A percentile compares a stretch with the other conserved stretches of the same genome.
Evolutionary conservation across 805 yeast genomes (phyloP).

Genomic region (Kuraishia cidri): DNA sequence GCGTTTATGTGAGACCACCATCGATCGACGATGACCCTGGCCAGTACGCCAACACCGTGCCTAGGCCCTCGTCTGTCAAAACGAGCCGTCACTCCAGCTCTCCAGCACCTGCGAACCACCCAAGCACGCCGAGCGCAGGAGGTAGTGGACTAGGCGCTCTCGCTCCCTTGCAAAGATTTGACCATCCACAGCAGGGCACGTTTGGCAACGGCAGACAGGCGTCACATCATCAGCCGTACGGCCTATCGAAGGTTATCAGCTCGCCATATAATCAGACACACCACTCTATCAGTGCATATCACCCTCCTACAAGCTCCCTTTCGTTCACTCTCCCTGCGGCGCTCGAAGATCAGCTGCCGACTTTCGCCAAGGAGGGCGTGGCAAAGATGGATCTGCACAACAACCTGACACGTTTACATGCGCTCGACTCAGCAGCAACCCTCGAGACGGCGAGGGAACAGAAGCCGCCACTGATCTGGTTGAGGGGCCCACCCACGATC

Average conservation of each 20-base stretch:
- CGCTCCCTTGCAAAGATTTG: not conserved
- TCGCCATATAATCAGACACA: slow-evolving; percentile 19
- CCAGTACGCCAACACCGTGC: slow-evolving; percentile 34
- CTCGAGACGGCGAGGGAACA: not conserved
- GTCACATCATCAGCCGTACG: not conserved
- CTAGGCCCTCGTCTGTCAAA: not conserved
- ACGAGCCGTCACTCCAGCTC: not conserved
- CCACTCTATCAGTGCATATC: slow-evolving; percentile 20
- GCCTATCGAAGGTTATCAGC: slow-evolving; percentile 16
- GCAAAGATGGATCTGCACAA: slow-evolving; percentile 21
- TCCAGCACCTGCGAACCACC: slow-evolving; percentile 2
- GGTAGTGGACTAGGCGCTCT: too few species aligned
- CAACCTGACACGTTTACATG: slow-evolving; percentile 13
- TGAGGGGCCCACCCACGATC: slow-evolving; percentile 54
- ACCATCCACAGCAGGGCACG: not conserved
- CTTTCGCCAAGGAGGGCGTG: slow-evolving; percentile 21
- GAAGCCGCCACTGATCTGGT: slow-evolving; percentile 45
- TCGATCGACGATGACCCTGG: slow-evolving; percentile 79
- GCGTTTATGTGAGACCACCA: slow-evolving; percentile 72
- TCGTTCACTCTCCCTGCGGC: slow-evolving; percentile 26
- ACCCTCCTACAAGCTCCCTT: slow-evolving; percentile 18
- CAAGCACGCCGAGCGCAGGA: not conserved
- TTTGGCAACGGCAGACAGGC: not conserved
- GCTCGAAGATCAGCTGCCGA: slow-evolving; percentile 21
- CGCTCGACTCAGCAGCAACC: not conserved